A percentile compares a stretch with the other conserved stretches of the same genome.
phyloP scores from a whole-genome alignment of 306 rosid genomes.

The Cicer bijugum region DNA sequence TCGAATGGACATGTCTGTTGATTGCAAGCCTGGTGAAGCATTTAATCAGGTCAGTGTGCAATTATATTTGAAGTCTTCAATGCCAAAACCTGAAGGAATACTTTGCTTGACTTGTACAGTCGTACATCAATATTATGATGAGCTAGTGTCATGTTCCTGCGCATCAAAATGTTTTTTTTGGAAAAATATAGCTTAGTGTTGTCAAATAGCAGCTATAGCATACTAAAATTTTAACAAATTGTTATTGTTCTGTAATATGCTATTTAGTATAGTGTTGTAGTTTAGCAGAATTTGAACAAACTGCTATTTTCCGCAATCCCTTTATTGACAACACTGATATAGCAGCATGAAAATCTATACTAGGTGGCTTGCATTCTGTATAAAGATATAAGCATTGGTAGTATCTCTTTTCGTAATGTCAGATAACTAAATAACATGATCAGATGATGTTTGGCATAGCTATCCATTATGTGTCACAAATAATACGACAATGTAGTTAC shows the following conservation, averaged over 20 bases:
- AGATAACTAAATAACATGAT: neutral
- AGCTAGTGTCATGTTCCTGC: neutral
- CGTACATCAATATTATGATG: constrained; percentile 2
- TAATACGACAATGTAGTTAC: constrained; percentile 8
- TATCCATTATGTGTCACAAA: neutral
- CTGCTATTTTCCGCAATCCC: no score
- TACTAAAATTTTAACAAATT: no score
- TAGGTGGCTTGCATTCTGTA: constrained; percentile 29
- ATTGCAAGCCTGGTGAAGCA: constrained; percentile 86
- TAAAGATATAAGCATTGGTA: neutral
- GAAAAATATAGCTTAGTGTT: no score
- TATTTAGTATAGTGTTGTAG: no score
- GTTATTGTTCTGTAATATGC: no score
- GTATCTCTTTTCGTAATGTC: neutral
- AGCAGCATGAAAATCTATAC: no score
- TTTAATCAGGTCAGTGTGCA: constrained; percentile 66
- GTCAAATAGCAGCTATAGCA: no score
- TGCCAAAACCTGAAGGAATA: neutral
- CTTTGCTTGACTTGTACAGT: neutral
- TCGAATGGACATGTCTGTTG: constrained; percentile 89
- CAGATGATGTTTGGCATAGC: neutral
- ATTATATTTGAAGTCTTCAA: constrained; percentile 7
- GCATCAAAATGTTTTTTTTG: neutral
- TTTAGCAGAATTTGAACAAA: no score
- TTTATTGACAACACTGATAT: no score